Evolutionary conservation across 2,329 filamentous ascomycete species (phyloP).

Genomic region (Zasmidium angulare): DNA sequence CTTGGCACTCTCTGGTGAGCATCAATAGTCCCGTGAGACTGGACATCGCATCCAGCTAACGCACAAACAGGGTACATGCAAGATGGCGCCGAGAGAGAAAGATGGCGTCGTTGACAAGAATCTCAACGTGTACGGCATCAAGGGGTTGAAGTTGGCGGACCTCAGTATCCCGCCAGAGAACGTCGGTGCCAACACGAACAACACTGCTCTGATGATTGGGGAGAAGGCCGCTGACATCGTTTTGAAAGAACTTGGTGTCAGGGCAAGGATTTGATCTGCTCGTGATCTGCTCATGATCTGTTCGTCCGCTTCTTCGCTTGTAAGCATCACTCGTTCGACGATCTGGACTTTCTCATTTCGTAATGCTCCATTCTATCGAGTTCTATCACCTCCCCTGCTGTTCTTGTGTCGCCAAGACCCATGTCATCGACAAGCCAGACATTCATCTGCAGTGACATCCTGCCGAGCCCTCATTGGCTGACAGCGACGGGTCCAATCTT

Average conservation of each 20-base stretch:
- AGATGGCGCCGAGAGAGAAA: slow-evolving; percentile 36
- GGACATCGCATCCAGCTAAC: too few species aligned
- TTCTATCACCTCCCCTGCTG: neutral
- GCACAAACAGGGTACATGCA: slow-evolving; percentile 39
- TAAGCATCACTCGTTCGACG: too few species aligned
- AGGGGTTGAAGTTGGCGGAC: slow-evolving; percentile 45
- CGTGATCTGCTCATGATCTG: too few species aligned
- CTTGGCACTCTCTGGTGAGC: slow-evolving; percentile 38
- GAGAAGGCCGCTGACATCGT: slow-evolving; percentile 45
- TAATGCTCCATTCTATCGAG: too few species aligned
- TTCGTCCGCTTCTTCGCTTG: too few species aligned
- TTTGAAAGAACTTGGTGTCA: slow-evolving; percentile 38
- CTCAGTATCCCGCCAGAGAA: slow-evolving; percentile 42
- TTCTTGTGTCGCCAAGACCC: neutral
- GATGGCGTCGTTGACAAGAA: slow-evolving; percentile 41
- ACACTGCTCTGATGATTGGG: slow-evolving; percentile 44
- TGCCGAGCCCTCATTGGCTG: neutral
- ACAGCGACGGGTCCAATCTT: neutral
- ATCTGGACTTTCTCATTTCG: too few species aligned
- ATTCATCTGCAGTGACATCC: neutral
- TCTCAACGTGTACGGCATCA: slow-evolving; percentile 42
- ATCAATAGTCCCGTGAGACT: neutral
- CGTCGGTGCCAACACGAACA: slow-evolving; percentile 49
- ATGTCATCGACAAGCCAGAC: neutral
- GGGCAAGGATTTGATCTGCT: slow-evolving; percentile 7